Percentiles rank a stretch among this genome's conserved stretches.
These are phyloP conservation scores for Vitis amurensis DNA, from an alignment of 164 flowering plant genomes.

Conservation along the genomic window DNA sequence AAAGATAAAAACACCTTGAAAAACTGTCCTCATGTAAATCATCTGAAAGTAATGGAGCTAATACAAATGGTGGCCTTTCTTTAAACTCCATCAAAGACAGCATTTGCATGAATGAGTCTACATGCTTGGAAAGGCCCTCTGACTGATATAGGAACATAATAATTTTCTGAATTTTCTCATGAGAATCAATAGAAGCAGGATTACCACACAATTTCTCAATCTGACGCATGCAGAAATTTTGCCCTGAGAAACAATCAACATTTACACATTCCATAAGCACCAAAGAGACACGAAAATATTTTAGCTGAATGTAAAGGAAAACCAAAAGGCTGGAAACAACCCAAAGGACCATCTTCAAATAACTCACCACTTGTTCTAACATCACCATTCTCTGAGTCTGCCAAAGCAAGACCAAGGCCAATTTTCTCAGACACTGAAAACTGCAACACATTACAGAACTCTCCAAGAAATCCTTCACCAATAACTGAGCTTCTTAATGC, in stretches of 20 bases:
- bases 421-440: conserved; percentile 72
- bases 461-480: conserved; percentile 52
- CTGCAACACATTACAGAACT: conserved; percentile 52
- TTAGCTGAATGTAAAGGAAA: no score
- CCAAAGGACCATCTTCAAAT: not conserved
- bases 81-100: conserved; percentile 38
- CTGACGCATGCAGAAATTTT: conserved; percentile 69
- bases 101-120: conserved; percentile 74
- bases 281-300: no score
- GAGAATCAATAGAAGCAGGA: conserved; percentile 40
- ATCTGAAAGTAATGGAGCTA: conserved; percentile 66
- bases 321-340: not conserved
- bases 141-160: conserved; percentile 68
- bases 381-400: conserved; percentile 65
- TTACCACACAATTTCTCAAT: conserved; percentile 60
- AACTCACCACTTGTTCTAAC: conserved; percentile 61
- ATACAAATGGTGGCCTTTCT: conserved; percentile 41
- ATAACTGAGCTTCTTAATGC: conserved; percentile 39
- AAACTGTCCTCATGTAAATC: conserved; percentile 47
- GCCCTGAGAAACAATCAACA: conserved; percentile 43
- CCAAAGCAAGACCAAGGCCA: conserved; percentile 79
- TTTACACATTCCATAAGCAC: not conserved
- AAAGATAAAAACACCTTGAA: conserved; percentile 44
- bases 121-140: conserved; percentile 68
- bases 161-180: conserved; percentile 73